phyloP scores from a whole-genome alignment of 2,329 filamentous ascomycete species.

The Scedosporium apiospermum region DNA sequence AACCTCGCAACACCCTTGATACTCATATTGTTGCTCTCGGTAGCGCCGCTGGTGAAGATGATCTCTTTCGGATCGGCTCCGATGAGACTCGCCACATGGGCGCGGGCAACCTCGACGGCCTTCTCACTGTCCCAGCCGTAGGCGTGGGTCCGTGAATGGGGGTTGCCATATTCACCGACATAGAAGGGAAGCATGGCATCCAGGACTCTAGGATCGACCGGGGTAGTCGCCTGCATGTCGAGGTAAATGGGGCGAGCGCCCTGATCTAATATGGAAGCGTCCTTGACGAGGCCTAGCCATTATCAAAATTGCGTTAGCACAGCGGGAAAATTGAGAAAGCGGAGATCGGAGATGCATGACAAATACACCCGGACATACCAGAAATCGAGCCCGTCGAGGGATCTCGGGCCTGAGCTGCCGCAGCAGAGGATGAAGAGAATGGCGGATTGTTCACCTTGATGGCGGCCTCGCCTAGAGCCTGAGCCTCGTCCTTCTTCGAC shows the following conservation, averaged over 20 bases:
- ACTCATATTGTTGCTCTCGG: constrained; percentile 99
- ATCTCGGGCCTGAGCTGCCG: constrained; percentile 3
- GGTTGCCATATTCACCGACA: constrained; percentile 90
- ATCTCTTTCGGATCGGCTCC: constrained; percentile 96
- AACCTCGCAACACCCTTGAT: constrained; percentile 97
- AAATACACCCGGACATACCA: constrained; percentile 1
- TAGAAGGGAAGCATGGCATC: constrained; percentile 96
- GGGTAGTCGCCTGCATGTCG: constrained; percentile 96
- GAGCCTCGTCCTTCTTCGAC: constrained; percentile 68
- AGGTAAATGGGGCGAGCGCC: constrained; percentile 92
- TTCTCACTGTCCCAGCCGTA: constrained; percentile 99
- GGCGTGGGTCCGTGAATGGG: constrained; percentile 92
- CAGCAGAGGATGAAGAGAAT: neutral
- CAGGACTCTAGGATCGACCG: constrained; percentile 85
- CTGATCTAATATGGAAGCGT: constrained; percentile 87
- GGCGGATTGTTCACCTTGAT: constrained; percentile 60
- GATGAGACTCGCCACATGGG: constrained; percentile 75
- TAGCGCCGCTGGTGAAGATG: constrained; percentile 95
- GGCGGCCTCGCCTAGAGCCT: constrained; percentile 72
- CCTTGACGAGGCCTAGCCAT: constrained; percentile 66
- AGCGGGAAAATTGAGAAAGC: constrained; percentile 2
- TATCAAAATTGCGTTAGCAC: constrained; percentile 16
- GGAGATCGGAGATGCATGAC: neutral
- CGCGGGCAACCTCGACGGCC: constrained; percentile 78
- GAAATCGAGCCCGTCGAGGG: constrained; percentile 8